Conservation (phyloP, 2,329 filamentous ascomycete species). For the Lachnellula willkommii region DNA sequence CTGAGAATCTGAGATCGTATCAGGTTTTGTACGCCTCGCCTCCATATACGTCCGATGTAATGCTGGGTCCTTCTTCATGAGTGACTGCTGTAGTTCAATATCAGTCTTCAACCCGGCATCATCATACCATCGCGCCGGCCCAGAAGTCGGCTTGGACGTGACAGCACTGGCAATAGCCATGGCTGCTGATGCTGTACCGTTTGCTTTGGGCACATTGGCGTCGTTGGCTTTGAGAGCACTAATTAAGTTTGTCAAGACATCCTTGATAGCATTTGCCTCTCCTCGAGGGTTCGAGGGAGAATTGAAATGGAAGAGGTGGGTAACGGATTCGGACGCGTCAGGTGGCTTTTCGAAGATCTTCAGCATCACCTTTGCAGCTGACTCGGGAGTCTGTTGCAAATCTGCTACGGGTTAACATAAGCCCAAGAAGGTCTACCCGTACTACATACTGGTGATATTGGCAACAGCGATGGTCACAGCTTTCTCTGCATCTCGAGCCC, state of each 20-base stretch:
- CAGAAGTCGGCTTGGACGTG: constrained; percentile 41
- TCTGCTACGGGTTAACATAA: constrained; percentile 47
- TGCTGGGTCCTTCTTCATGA: constrained; percentile 72
- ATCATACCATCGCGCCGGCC: constrained; percentile 66
- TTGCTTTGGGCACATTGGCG: constrained; percentile 28
- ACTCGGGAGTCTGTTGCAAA: constrained; percentile 89
- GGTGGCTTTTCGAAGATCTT: constrained; percentile 77
- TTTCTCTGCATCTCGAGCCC: constrained; percentile 54
- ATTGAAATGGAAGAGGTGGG: constrained; percentile 86
- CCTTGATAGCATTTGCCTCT: constrained; percentile 82
- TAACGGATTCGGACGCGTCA: constrained; percentile 53
- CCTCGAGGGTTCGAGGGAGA: constrained; percentile 67
- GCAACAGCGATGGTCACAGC: constrained; percentile 64
- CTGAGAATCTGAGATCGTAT: constrained; percentile 70
- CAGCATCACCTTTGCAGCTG: constrained; percentile 84
- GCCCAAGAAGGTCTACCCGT: constrained; percentile 2
- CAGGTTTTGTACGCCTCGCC: constrained; percentile 74
- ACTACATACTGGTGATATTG: constrained; percentile 71
- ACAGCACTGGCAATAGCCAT: constrained; percentile 75
- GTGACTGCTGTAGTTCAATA: constrained; percentile 76
- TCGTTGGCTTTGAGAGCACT: constrained; percentile 45
- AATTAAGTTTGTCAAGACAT: constrained; percentile 72
- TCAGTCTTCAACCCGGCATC: constrained; percentile 73
- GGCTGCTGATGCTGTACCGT: constrained; percentile 52
- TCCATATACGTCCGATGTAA: constrained; percentile 85